Evolutionary conservation across 1,284 basidiomycete genomes (phyloP), one percentile per base, ranked within the genome.

Genomic region (Marasmius tenuissimus): DNA sequence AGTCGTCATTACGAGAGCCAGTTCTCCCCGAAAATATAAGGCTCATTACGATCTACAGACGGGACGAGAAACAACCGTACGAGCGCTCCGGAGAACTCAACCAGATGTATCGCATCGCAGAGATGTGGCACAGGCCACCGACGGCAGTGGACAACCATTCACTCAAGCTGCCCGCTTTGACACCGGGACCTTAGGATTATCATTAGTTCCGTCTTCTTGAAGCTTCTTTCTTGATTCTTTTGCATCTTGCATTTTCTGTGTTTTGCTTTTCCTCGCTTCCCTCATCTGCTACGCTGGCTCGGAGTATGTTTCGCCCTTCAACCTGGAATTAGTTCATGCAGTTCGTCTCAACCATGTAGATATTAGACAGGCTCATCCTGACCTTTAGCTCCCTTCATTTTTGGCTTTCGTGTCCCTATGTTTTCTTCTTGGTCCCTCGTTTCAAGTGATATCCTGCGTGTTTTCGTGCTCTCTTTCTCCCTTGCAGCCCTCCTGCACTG

Each of bases 41-140:
- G 6, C 12, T 27, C 39, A 38, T 52, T 48, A 22, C 22, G 27
- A 22, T n/a, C 35, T 37, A 20, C 52, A 51, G 52, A 60, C 27
- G 39, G n/a, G 22, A 55, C 10, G 35, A 38, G 22, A 20, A 20
- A 16, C 53, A 55, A 55, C 7, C 33, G 22, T 45, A 37, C 38
- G 33, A 52, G 45, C 49, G 27, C 45, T 33, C 39, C 20, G 48
- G 54, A 11, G 60, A 61, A 53, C 39, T 61, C 9, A 61, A 61
- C 27, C 39, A 52, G 16, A 61, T 61, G 60, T 61, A 58, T n/a
- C 48, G 56, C 18, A 53, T 40, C 10, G 60, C 60, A 37, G 60
- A 61, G 37, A 12, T 45, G 20, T 61, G 60, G 60, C 56, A 61
- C 53, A 54, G 60, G 35, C 60, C 60, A 22, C 60, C 60, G 5